A percentile compares a stretch with the other conserved stretches of the same genome.
Conservation (phyloP, 164 flowering plant species). For the Platanus orientalis region DNA sequence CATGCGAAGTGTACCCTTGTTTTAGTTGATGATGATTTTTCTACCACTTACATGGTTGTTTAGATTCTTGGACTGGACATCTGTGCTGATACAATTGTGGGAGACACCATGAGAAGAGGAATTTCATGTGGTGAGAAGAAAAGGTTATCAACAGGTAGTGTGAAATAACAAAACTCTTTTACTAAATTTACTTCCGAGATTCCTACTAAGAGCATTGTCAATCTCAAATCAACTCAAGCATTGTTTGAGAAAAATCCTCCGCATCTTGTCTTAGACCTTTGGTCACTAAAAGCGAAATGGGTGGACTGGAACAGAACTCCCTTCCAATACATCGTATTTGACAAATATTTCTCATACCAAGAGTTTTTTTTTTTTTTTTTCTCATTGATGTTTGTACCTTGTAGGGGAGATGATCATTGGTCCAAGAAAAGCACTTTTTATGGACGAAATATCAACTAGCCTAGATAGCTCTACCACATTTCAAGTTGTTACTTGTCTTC, state of each 20-base stretch:
- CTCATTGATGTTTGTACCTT: not conserved
- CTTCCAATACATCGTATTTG: too few species aligned
- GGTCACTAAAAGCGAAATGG: too few species aligned
- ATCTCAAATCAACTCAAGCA: too few species aligned
- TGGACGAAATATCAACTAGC: slow-evolving; percentile 84
- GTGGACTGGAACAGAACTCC: too few species aligned
- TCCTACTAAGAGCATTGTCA: not conserved
- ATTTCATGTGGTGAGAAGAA: slow-evolving; percentile 74
- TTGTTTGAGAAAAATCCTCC: too few species aligned
- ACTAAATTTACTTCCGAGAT: not conserved
- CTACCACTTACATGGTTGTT: not conserved
- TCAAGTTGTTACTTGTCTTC: slow-evolving; percentile 54
- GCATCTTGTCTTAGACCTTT: too few species aligned
- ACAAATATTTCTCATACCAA: too few species aligned
- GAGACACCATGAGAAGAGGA: slow-evolving; percentile 61
- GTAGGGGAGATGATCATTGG: slow-evolving; percentile 78
- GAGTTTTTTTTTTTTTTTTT: too few species aligned
- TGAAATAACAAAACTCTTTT: not conserved
- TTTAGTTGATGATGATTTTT: not conserved
- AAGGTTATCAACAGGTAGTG: slow-evolving; percentile 60
- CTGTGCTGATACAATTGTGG: slow-evolving; percentile 51
- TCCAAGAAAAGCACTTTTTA: slow-evolving; percentile 56
- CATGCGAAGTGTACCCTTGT: too few species aligned
- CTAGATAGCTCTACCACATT: slow-evolving; percentile 72
- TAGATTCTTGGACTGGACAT: slow-evolving; percentile 65